These are phyloP conservation scores for Aureobasidium namibiae DNA, from an alignment of 2,329 filamentous ascomycete species.

Conservation along the genomic window DNA sequence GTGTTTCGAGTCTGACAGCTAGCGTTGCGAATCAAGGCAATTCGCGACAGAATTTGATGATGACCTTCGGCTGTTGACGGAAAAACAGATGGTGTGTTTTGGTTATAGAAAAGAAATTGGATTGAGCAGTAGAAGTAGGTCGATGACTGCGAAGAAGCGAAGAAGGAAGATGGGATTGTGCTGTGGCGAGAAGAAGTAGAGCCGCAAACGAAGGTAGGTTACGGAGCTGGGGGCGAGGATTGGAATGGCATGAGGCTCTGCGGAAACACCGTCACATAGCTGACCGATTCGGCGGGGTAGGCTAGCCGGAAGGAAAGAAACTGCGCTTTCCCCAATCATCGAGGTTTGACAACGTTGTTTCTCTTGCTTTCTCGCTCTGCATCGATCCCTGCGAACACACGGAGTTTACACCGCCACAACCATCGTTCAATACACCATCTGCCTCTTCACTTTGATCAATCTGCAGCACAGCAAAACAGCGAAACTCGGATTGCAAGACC, in stretches of 20 bases:
- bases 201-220: conserved; percentile 2
- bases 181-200: conserved; percentile 2
- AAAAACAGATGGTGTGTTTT: too few species aligned
- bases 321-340: background rate
- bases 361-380: too few species aligned
- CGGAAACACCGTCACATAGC: background rate
- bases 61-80: background rate
- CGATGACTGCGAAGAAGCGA: background rate
- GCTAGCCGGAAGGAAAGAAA: background rate
- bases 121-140: background rate
- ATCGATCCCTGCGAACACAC: too few species aligned
- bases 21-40: background rate
- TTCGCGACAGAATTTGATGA: background rate
- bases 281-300: background rate
- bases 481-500: too few species aligned
- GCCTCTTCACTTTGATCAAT: too few species aligned
- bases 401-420: too few species aligned
- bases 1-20: background rate
- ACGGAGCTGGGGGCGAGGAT: conserved; percentile 7
- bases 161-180: background rate
- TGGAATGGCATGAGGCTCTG: conserved; percentile 8
- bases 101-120: too few species aligned
- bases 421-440: too few species aligned
- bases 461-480: too few species aligned
- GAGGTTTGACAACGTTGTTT: background rate